These are phyloP conservation scores for Eucalyptus pumila DNA, from an alignment of 345 rosid species.

Conservation along the genomic window DNA sequence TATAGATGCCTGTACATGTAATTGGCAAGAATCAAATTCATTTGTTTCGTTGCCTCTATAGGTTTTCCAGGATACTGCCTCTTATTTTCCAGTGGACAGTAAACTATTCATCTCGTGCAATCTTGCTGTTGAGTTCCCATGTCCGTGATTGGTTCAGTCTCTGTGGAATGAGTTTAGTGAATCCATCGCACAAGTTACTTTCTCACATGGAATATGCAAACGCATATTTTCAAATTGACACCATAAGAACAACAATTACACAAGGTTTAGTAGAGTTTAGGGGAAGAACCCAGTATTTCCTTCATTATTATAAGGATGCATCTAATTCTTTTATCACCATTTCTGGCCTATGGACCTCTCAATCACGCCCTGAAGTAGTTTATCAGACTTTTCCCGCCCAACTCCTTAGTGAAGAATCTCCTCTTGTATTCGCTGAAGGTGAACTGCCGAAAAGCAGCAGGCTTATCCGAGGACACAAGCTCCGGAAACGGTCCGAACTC, in stretches of 20 bases:
- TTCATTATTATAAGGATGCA: neutral
- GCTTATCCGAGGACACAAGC: slow-evolving; percentile 18
- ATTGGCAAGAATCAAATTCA: too few species aligned
- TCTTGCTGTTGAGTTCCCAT: too few species aligned
- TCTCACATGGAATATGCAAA: too few species aligned
- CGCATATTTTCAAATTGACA: neutral
- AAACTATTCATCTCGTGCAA: too few species aligned
- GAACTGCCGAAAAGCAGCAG: slow-evolving; percentile 13
- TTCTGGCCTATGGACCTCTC: neutral
- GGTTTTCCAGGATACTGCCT: too few species aligned
- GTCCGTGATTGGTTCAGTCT: too few species aligned
- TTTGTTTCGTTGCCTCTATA: too few species aligned
- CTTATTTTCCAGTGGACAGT: too few species aligned
- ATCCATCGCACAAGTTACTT: too few species aligned
- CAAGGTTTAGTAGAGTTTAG: neutral
- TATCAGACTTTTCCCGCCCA: slow-evolving; percentile 24
- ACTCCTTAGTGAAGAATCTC: slow-evolving; percentile 20
- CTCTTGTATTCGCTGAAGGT: slow-evolving; percentile 3
- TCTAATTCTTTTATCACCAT: neutral
- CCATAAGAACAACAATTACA: neutral
- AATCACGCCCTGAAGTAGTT: slow-evolving; percentile 15
- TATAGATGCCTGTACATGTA: too few species aligned
- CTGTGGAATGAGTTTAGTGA: too few species aligned
- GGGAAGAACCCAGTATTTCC: neutral
- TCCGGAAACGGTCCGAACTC: slow-evolving; percentile 23